Percentiles rank a stretch among this genome's conserved stretches.
phyloP scores from a whole-genome alignment of 2,329 filamentous ascomycete genomes.

The Colletotrichum eleusines region DNA sequence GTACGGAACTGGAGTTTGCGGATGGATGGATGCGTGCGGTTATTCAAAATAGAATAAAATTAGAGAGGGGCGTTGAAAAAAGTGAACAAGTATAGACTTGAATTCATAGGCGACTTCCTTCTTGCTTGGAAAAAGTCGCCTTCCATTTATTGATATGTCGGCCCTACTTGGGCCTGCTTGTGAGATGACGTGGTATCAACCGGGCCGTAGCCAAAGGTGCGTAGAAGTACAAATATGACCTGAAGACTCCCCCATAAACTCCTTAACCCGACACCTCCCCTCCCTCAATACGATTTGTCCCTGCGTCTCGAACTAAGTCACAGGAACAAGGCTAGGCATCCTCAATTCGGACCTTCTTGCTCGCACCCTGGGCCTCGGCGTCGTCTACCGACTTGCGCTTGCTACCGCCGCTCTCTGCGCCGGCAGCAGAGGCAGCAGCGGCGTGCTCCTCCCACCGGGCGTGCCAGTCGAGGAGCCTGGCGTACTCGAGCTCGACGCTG shows the following conservation, averaged over 20 bases:
- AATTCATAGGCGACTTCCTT: not conserved
- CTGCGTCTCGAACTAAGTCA: not conserved
- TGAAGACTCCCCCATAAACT: slow-evolving; percentile 26
- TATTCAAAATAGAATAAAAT: not conserved
- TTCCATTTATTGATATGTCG: slow-evolving; percentile 11
- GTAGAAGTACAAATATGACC: slow-evolving; percentile 30
- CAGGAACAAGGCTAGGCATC: slow-evolving; percentile 16
- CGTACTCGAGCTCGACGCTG: slow-evolving; percentile 79
- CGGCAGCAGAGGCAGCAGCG: slow-evolving; percentile 35
- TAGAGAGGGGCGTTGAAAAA: not conserved
- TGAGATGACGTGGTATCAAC: slow-evolving; percentile 36
- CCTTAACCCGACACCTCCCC: not conserved
- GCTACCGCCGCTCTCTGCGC: slow-evolving; percentile 46
- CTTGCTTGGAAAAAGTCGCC: not conserved
- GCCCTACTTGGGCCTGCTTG: slow-evolving; percentile 17
- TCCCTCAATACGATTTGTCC: not conserved
- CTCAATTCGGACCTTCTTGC: slow-evolving; percentile 62
- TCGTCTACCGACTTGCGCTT: slow-evolving; percentile 61
- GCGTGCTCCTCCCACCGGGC: slow-evolving; percentile 55
- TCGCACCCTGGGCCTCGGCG: slow-evolving; percentile 46
- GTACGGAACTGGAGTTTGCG: not conserved
- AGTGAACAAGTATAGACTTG: slow-evolving; percentile 1
- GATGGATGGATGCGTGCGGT: not conserved
- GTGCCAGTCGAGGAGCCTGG: slow-evolving; percentile 67
- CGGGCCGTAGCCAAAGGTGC: slow-evolving; percentile 27